Conservation (phyloP, 768 basidiomycete genomes). For the Xerocomellus intermedius region DNA sequence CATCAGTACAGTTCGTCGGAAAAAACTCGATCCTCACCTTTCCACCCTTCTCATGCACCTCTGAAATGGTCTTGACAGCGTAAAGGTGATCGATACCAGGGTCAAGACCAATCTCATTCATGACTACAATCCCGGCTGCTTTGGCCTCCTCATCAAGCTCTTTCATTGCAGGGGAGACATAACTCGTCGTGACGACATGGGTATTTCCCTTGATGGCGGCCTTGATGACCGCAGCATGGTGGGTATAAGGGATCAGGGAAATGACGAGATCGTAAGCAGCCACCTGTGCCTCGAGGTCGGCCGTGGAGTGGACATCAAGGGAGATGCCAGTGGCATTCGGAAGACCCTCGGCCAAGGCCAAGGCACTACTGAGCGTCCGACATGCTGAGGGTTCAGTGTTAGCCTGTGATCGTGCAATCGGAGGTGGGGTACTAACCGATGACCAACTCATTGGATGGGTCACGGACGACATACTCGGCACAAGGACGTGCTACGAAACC, state of each 20-base stretch:
- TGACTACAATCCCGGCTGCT: slow-evolving; percentile 86
- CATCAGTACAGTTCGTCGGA: background rate
- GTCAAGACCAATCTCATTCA: slow-evolving; percentile 98
- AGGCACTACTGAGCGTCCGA: slow-evolving; percentile 77
- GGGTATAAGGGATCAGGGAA: slow-evolving; percentile 93
- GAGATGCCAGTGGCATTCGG: slow-evolving; percentile 70
- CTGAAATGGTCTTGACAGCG: slow-evolving; percentile 90
- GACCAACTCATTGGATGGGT: slow-evolving; percentile 79
- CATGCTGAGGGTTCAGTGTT: slow-evolving; percentile 54
- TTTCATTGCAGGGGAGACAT: slow-evolving; percentile 89
- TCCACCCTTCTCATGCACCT: slow-evolving; percentile 92
- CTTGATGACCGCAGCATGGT: slow-evolving; percentile 87
- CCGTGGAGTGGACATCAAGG: slow-evolving; percentile 73
- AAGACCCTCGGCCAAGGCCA: slow-evolving; percentile 66
- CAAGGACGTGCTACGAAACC: slow-evolving; percentile 97
- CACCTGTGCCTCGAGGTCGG: slow-evolving; percentile 75
- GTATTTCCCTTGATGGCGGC: slow-evolving; percentile 82
- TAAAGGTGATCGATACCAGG: slow-evolving; percentile 94
- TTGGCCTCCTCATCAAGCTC: slow-evolving; percentile 79
- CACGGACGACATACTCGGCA: slow-evolving; percentile 87
- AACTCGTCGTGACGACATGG: slow-evolving; percentile 94
- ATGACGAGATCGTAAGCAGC: slow-evolving; percentile 91
- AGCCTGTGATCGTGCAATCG: background rate
- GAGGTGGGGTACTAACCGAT: slow-evolving; percentile 55
- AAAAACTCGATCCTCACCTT: slow-evolving; percentile 53